A percentile compares a stretch with the other conserved stretches of the same genome.
These are phyloP conservation scores for Wickerhamiella azyma DNA, from an alignment of 805 yeast species.

Conservation along the genomic window DNA sequence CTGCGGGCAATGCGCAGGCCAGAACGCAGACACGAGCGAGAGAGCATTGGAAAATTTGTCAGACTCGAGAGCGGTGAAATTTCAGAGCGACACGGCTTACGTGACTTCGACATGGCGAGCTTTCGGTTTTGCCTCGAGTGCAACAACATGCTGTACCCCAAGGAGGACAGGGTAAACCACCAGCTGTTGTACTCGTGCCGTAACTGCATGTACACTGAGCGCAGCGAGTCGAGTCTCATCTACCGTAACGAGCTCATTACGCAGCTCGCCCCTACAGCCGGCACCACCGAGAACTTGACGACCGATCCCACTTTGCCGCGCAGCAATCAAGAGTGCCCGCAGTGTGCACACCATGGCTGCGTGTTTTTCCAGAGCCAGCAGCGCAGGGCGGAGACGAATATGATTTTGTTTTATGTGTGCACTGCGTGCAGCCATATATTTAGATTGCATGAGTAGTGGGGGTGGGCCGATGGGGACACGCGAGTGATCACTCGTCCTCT, in stretches of 20 bases:
- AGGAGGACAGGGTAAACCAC: slow-evolving; percentile 73
- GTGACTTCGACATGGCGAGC: slow-evolving; percentile 51
- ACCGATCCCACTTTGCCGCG: slow-evolving; percentile 96
- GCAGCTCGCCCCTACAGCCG: slow-evolving; percentile 87
- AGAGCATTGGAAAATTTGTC: not conserved
- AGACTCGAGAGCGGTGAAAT: not conserved
- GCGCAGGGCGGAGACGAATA: slow-evolving; percentile 84
- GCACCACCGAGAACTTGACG: slow-evolving; percentile 91
- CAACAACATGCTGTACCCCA: slow-evolving; percentile 96
- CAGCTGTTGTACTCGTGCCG: slow-evolving; percentile 81
- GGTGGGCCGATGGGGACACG: not conserved
- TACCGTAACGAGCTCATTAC: slow-evolving; percentile 84
- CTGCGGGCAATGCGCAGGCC: slow-evolving; percentile 3
- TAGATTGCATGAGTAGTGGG: slow-evolving; percentile 16
- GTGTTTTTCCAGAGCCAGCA: slow-evolving; percentile 97
- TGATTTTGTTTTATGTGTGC: slow-evolving; percentile 86
- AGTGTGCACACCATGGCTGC: slow-evolving; percentile 75
- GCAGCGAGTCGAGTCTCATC: slow-evolving; percentile 76
- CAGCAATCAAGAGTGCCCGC: slow-evolving; percentile 85
- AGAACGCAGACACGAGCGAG: not conserved
- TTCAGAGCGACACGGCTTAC: not conserved
- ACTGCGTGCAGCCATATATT: slow-evolving; percentile 67
- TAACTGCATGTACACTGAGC: slow-evolving; percentile 85
- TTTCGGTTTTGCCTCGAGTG: slow-evolving; percentile 93
- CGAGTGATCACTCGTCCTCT: not conserved